A percentile compares a stretch with the other conserved stretches of the same genome.
Conservation (phyloP, 306 rosid genomes). For the Gillenia trifoliata region DNA sequence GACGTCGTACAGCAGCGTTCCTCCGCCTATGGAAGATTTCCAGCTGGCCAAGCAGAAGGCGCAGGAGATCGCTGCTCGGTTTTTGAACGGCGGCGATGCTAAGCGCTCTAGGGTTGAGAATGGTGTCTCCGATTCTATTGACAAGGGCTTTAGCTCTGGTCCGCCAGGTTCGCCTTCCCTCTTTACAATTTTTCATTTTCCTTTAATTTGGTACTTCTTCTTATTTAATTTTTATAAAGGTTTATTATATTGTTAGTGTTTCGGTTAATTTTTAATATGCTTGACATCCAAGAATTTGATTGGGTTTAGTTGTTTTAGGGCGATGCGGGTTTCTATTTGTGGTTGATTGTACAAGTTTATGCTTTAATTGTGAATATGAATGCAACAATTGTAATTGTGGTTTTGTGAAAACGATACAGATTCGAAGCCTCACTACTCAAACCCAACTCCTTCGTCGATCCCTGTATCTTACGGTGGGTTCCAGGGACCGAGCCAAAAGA, state of each 20-base stretch:
- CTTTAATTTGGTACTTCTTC: neutral
- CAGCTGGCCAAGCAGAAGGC: constrained; percentile 90
- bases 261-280: neutral
- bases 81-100: constrained; percentile 50
- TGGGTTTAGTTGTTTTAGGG: neutral
- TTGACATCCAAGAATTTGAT: neutral
- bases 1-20: constrained; percentile 55
- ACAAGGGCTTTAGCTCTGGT: constrained; percentile 44
- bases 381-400: neutral
- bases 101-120: constrained; percentile 84
- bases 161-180: constrained; percentile 21
- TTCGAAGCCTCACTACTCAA: constrained; percentile 38
- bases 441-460: constrained; percentile 38
- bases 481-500: constrained; percentile 70
- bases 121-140: constrained; percentile 68
- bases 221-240: neutral
- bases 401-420: constrained; percentile 33
- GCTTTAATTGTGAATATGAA: neutral
- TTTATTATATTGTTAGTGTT: neutral
- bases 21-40: constrained; percentile 63
- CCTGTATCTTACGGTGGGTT: constrained; percentile 65
- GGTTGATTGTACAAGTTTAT: neutral
- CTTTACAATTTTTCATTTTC: neutral
- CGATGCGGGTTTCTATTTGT: neutral
- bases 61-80: constrained; percentile 92